Evolutionary conservation across 192 early-diverging fungal species (phyloP).

Genomic region (Nowakowskiella sp.): DNA sequence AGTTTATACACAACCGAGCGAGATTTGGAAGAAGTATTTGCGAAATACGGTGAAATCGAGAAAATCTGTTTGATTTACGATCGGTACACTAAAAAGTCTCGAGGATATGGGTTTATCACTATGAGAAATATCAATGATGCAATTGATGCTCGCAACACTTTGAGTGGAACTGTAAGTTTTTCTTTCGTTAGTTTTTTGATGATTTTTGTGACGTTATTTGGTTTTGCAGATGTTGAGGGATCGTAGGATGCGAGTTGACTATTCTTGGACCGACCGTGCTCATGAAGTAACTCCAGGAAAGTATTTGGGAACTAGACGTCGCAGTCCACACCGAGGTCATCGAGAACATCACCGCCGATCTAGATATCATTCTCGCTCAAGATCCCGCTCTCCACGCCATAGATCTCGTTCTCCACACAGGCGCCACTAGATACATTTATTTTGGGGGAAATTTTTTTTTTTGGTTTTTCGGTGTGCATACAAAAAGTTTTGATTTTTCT

Average conservation of each 20-base stretch:
- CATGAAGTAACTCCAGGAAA: slow-evolving; percentile 66
- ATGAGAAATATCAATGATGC: slow-evolving; percentile 43
- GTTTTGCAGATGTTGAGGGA: slow-evolving; percentile 44
- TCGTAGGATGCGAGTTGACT: slow-evolving; percentile 50
- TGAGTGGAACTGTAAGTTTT: slow-evolving; percentile 48
- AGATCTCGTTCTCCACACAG: no score
- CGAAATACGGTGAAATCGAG: slow-evolving; percentile 47
- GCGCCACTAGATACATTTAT: no score
- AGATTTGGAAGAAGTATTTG: slow-evolving; percentile 54
- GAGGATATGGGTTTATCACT: slow-evolving; percentile 65
- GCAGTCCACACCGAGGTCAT: slow-evolving; percentile 16
- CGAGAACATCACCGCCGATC: slow-evolving; percentile 25
- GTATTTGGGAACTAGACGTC: slow-evolving; percentile 56
- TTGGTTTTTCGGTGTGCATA: no score
- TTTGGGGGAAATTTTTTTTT: no score
- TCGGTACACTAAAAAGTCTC: slow-evolving; percentile 44
- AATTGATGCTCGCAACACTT: slow-evolving; percentile 41
- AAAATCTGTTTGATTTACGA: slow-evolving; percentile 57
- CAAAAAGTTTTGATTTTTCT: no score
- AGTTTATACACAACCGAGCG: slow-evolving; percentile 47
- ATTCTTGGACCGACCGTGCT: slow-evolving; percentile 48
- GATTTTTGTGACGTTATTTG: neutral
- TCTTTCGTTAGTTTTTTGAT: neutral
- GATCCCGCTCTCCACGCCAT: no score
- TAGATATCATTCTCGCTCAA: no score